Base-by-base conservation (phyloP, 257 asterid genomes). In the Catharanthus roseus region DNA sequence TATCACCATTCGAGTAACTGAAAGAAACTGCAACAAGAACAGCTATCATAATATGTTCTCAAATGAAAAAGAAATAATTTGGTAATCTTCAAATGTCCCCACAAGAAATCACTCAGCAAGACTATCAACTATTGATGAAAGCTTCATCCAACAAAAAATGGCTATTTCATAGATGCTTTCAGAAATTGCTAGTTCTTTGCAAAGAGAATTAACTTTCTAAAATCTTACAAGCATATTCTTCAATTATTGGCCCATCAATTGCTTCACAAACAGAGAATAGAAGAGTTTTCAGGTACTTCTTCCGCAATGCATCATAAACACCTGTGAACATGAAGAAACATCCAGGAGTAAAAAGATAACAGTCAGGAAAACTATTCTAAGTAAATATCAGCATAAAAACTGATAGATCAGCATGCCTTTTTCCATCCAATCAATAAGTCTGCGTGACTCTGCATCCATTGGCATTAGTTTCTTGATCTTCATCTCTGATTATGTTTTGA, bases 391-490 rank as follows among this genome's bases (percentile, higher is more conserved):
- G 65, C 44, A 75, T 13, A 72, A 0, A 21, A 54, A 39, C 13
- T 34, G 28, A 18, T 60, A 64, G 61, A 68, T 71, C 47, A 69
- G 28, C 76, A 71, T 71, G 79, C 98, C 98, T 93, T 93, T 91
- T 86, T 91, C 98, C 96, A 93, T 91, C 96, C 97, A 91, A 73
- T 91, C 98, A 78, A 93, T 86, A 65, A 93, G 90, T 74, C 98
- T 81, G 62, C 98, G 96, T 29, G 98, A 90, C 80, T 93, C 98
- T 61, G 92, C 91, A 86, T 91, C 98, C 91, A 93, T 79, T 47
- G 98, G 98, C 97, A 91, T 87, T 50, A 93, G 98, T 86, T 93
- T 93, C 85, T 93, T 93, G 58, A 93, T 89, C 88, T 93, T 93
- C 97, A 93, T 90, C 74, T 91, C 96, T 91, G 85, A 70, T 39